phyloP scores from a whole-genome alignment of 1,284 basidiomycete species.

The Anthracocystis walkeri region DNA sequence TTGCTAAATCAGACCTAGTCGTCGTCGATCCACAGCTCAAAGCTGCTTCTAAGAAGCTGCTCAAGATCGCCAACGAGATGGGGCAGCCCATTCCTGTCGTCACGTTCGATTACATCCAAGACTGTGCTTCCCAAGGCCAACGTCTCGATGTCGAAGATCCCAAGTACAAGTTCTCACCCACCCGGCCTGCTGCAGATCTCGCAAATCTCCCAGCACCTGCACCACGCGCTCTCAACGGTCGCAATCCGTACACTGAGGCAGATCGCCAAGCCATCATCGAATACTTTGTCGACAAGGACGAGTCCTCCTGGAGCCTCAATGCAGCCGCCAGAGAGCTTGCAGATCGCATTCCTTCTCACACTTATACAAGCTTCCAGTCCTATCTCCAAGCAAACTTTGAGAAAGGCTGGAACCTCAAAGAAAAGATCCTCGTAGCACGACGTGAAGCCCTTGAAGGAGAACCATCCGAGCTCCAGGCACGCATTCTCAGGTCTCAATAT shows the following conservation, averaged over 20 bases:
- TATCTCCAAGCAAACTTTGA: constrained; percentile 51
- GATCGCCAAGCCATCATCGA: constrained; percentile 41
- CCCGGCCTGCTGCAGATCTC: constrained; percentile 7
- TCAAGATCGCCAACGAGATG: constrained; percentile 18
- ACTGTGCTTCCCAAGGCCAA: constrained; percentile 18
- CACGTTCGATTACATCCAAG: constrained; percentile 27
- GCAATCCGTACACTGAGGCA: constrained; percentile 37
- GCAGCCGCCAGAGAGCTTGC: constrained; percentile 44
- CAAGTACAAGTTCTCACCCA: constrained; percentile 31
- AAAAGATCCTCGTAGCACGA: constrained; percentile 21
- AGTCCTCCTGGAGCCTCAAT: constrained; percentile 49
- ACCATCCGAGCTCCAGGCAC: constrained; percentile 33
- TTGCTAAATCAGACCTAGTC: constrained; percentile 42
- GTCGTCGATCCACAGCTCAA: constrained; percentile 21
- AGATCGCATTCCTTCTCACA: constrained; percentile 32
- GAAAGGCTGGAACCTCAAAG: constrained; percentile 37
- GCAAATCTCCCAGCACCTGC: not conserved
- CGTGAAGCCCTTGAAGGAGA: constrained; percentile 22
- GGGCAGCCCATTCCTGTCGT: constrained; percentile 50
- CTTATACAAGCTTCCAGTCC: constrained; percentile 49
- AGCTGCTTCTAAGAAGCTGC: constrained; percentile 10
- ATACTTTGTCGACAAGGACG: constrained; percentile 34
- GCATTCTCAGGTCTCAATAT: constrained; percentile 36
- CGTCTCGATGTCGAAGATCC: constrained; percentile 21
- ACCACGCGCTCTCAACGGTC: constrained; percentile 19